phyloP scores from a whole-genome alignment of 177 flowering plant genomes.

The Telopea speciosissima region DNA sequence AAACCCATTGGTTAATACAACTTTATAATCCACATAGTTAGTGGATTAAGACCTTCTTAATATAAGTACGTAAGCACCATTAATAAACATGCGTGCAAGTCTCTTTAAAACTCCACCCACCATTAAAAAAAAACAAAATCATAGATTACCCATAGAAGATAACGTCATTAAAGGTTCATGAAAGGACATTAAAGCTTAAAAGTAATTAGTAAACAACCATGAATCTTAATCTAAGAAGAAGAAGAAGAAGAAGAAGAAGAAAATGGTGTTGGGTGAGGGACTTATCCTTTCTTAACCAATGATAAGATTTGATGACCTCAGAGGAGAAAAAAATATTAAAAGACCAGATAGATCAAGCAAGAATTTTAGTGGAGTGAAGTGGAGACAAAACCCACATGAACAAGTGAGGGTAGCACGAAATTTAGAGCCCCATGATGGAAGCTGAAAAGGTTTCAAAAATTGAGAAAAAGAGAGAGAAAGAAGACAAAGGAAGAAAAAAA shows the following conservation, averaged over 20 bases:
- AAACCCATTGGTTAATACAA: no score
- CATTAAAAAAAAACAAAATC: neutral
- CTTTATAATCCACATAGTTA: slow-evolving; percentile 26
- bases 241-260: no score
- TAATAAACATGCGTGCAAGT: slow-evolving; percentile 11
- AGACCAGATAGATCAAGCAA: no score
- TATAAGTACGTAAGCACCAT: slow-evolving; percentile 13
- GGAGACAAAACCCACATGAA: slow-evolving; percentile 13
- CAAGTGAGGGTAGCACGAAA: slow-evolving; percentile 18
- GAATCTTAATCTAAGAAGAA: no score
- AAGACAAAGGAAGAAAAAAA: no score
- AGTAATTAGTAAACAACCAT: neutral
- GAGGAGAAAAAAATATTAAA: neutral
- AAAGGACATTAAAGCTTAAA: neutral
- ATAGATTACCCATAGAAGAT: slow-evolving; percentile 6
- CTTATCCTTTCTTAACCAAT: slow-evolving; percentile 28
- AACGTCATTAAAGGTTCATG: neutral
- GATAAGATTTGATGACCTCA: slow-evolving; percentile 15
- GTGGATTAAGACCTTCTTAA: slow-evolving; percentile 34
- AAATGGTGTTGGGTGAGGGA: no score
- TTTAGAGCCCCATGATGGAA: slow-evolving; percentile 13
- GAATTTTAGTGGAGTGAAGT: slow-evolving; percentile 11
- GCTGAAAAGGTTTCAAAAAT: slow-evolving; percentile 9
- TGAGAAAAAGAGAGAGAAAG: neutral
- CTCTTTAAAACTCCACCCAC: slow-evolving; percentile 11